A percentile compares a stretch with the other conserved stretches of the same genome.
phyloP scores from a whole-genome alignment of 352 stramenopile species.

The Globisporangium parvum region DNA sequence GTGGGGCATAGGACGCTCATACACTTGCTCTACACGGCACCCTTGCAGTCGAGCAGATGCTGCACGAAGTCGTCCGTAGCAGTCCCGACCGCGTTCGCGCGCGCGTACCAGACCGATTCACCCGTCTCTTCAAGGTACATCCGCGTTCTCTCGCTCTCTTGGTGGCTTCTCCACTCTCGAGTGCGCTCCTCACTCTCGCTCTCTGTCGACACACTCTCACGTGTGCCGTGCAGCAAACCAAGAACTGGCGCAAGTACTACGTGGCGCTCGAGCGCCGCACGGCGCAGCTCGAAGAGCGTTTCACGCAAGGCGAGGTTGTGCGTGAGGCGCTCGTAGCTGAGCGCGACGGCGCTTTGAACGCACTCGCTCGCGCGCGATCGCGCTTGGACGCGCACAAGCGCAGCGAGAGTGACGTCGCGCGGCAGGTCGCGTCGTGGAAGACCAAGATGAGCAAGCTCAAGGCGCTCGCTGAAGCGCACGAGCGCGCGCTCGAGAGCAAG shows the following conservation, averaged over 20 bases:
- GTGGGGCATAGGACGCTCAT: neutral
- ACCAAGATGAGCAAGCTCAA: constrained; percentile 56
- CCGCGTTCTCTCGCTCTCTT: neutral
- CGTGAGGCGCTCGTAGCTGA: constrained; percentile 27
- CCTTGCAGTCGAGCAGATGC: constrained; percentile 48
- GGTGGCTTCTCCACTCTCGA: neutral
- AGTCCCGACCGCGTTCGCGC: constrained; percentile 40
- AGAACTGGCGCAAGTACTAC: constrained; percentile 72
- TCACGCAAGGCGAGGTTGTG: constrained; percentile 25
- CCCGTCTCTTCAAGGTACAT: constrained; percentile 53
- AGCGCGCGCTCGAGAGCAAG: constrained; percentile 23
- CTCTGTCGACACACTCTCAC: neutral
- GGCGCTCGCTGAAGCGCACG: constrained; percentile 33
- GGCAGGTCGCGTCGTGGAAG: constrained; percentile 38
- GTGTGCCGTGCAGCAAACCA: constrained; percentile 33
- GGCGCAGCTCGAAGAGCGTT: constrained; percentile 23
- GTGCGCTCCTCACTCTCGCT: neutral
- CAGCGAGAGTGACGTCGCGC: constrained; percentile 27
- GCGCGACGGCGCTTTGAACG: constrained; percentile 17
- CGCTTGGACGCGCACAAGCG: constrained; percentile 19
- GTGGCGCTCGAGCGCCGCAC: constrained; percentile 42
- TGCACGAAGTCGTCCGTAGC: constrained; percentile 56
- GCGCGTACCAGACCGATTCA: constrained; percentile 39
- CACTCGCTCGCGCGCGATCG: constrained; percentile 14
- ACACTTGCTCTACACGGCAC: neutral